A percentile compares a stretch with the other conserved stretches of the same genome.
Conservation (phyloP, 352 stramenopile species). For the Vaucheria bursata region DNA sequence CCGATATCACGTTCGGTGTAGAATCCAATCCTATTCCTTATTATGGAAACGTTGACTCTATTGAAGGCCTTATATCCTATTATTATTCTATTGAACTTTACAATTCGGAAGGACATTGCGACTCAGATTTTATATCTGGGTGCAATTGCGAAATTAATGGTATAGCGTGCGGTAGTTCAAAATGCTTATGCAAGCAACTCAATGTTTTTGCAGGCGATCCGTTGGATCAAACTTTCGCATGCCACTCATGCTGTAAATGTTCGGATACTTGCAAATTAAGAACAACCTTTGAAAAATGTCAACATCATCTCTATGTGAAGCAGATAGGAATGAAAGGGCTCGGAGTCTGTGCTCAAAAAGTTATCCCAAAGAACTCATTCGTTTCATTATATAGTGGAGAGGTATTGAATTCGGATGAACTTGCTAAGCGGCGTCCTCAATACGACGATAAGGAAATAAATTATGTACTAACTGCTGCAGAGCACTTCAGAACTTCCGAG, state of each 20-base stretch:
- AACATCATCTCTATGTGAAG: not conserved
- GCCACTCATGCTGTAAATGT: not conserved
- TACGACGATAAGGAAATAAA: not conserved
- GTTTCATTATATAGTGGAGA: not conserved
- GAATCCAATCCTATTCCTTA: too few species aligned
- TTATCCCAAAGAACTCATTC: not conserved
- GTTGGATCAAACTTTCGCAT: not conserved
- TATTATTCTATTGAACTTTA: too few species aligned
- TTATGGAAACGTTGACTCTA: too few species aligned
- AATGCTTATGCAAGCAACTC: not conserved
- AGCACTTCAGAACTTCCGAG: slow-evolving; percentile 8
- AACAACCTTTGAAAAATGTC: not conserved
- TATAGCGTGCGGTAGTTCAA: not conserved
- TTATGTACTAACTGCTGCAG: not conserved
- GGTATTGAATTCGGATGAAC: not conserved
- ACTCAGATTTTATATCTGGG: not conserved
- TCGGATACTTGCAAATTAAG: not conserved
- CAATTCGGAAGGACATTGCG: too few species aligned
- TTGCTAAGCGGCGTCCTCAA: not conserved
- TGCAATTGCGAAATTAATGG: not conserved
- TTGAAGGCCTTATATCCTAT: too few species aligned
- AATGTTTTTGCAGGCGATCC: slow-evolving; percentile 4
- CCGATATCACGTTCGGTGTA: too few species aligned
- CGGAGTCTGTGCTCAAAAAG: not conserved
- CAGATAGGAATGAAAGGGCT: not conserved